Percentiles rank a stretch among this genome's conserved stretches.
phyloP scores from a whole-genome alignment of 495 filamentous ascomycete genomes.

The Aspergillus affinis region DNA sequence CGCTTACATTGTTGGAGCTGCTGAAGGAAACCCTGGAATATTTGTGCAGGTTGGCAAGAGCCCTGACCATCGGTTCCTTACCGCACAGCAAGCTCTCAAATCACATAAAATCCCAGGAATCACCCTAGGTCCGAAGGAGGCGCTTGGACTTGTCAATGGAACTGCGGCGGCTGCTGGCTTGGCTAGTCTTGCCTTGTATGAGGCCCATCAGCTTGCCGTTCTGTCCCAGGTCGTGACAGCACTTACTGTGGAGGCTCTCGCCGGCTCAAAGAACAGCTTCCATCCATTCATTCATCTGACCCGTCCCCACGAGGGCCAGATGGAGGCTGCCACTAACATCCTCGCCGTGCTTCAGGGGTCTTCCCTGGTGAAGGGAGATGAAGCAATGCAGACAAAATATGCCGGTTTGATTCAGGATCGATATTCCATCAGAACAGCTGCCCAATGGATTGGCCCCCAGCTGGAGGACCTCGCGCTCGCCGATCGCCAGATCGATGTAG shows the following conservation, averaged over 20 bases:
- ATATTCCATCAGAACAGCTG: constrained; percentile 57
- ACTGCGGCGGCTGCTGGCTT: constrained; percentile 58
- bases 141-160: constrained; percentile 64
- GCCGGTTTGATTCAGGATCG: constrained; percentile 58
- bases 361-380: constrained; percentile 21
- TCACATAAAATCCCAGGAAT: constrained; percentile 12
- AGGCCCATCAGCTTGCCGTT: constrained; percentile 57
- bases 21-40: constrained; percentile 55
- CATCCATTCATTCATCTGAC: constrained; percentile 58
- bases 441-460: constrained; percentile 66
- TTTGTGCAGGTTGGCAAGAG: constrained; percentile 14
- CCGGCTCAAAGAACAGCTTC: constrained; percentile 53
- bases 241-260: constrained; percentile 45
- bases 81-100: constrained; percentile 22
- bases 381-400: constrained; percentile 20
- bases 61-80: constrained; percentile 10
- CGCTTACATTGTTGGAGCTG: constrained; percentile 58
- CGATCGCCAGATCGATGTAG: constrained; percentile 51
- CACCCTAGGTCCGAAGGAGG: constrained; percentile 49
- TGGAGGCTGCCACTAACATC: constrained; percentile 57
- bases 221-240: constrained; percentile 58
- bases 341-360: constrained; percentile 48
- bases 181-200: constrained; percentile 56
- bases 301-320: constrained; percentile 63
- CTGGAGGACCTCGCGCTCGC: constrained; percentile 61